phyloP scores from a whole-genome alignment of 2,329 filamentous ascomycete species.

The Aschersonia sp. region DNA sequence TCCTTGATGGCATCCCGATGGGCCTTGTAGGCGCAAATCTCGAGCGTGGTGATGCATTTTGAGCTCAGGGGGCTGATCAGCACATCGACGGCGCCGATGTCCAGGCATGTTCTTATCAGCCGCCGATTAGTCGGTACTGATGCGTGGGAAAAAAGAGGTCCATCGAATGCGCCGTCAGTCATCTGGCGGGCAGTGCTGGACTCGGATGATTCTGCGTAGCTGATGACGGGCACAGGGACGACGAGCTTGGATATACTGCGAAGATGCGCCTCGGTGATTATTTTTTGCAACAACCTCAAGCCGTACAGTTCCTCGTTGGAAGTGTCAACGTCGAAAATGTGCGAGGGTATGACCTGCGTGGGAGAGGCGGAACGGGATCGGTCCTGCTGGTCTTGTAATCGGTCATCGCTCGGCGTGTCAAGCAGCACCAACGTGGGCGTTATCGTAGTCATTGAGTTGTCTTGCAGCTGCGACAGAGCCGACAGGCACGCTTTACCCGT shows the following conservation, averaged over 20 bases:
- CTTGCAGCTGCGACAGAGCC: slow-evolving; percentile 37
- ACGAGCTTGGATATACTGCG: slow-evolving; percentile 41
- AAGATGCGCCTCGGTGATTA: slow-evolving; percentile 42
- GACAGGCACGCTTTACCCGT: slow-evolving; percentile 37
- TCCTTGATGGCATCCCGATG: slow-evolving; percentile 64
- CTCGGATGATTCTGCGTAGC: slow-evolving; percentile 17
- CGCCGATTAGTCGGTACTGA: slow-evolving; percentile 17
- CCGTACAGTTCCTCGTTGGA: slow-evolving; percentile 39
- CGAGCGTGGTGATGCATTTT: slow-evolving; percentile 60
- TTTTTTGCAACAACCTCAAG: slow-evolving; percentile 36
- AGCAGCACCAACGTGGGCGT: slow-evolving; percentile 43
- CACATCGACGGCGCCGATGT: slow-evolving; percentile 78
- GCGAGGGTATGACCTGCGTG: slow-evolving; percentile 20
- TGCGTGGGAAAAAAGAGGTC: slow-evolving; percentile 10
- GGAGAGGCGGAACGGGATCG: slow-evolving; percentile 28
- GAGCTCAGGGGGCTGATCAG: slow-evolving; percentile 64
- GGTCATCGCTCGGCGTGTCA: slow-evolving; percentile 39
- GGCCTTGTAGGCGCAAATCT: slow-evolving; percentile 71
- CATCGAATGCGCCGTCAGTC: slow-evolving; percentile 24
- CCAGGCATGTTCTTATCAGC: slow-evolving; percentile 58
- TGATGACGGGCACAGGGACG: slow-evolving; percentile 40
- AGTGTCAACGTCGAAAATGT: slow-evolving; percentile 23
- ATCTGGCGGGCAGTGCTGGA: slow-evolving; percentile 15
- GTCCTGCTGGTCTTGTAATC: slow-evolving; percentile 18
- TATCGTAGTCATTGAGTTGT: slow-evolving; percentile 34